Conservation (phyloP, 2,329 filamentous ascomycete species). For the Alternaria incomplexa region DNA sequence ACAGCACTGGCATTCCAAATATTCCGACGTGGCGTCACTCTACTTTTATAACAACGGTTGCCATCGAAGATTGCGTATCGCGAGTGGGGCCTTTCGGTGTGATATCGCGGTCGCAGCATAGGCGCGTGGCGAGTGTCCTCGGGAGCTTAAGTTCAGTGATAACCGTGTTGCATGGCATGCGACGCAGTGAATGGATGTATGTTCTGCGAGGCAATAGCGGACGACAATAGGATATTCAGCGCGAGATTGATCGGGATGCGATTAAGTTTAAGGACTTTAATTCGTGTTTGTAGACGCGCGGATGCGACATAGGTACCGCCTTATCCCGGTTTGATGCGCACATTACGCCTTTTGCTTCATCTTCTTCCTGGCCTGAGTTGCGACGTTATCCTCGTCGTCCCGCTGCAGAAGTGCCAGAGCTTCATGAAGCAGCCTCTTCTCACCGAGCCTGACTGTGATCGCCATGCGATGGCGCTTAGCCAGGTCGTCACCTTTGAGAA, state of each 20-base stretch:
- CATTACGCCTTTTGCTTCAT: background rate
- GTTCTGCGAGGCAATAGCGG: too few species aligned
- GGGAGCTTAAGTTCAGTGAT: too few species aligned
- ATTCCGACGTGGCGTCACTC: background rate
- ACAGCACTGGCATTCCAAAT: accelerated
- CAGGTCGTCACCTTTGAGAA: conserved; percentile 10
- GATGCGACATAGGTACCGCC: background rate
- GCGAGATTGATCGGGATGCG: background rate
- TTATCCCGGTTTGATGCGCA: background rate
- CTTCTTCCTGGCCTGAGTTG: background rate
- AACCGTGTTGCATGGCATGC: background rate
- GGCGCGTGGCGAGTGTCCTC: too few species aligned
- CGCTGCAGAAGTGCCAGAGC: conserved; percentile 8
- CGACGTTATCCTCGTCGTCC: background rate
- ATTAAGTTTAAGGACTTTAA: background rate
- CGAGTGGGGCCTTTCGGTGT: background rate
- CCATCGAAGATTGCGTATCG: background rate
- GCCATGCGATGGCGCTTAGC: conserved; percentile 26
- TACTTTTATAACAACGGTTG: background rate
- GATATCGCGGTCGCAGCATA: background rate
- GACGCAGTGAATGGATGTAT: background rate
- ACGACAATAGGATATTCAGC: background rate
- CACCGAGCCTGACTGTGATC: conserved; percentile 24
- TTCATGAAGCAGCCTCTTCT: conserved; percentile 26
- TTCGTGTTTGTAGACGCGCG: background rate